Percentiles rank a stretch among this genome's conserved stretches.
phyloP scores from a whole-genome alignment of 2,329 filamentous ascomycete genomes.

The Albifimbria verrucaria region DNA sequence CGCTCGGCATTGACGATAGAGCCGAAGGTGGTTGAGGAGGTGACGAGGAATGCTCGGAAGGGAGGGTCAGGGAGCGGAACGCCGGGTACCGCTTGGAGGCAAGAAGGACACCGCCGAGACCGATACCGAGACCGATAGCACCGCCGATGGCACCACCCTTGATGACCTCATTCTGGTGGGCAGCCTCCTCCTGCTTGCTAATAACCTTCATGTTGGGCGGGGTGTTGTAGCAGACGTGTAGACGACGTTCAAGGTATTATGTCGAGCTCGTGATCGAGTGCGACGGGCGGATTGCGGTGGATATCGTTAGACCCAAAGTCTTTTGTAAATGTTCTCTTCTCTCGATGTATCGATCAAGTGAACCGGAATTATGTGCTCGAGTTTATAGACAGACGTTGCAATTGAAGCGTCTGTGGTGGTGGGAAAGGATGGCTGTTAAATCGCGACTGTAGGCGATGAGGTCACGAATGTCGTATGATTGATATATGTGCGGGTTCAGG shows the following conservation, averaged over 20 bases:
- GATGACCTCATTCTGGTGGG: slow-evolving; percentile 78
- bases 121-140: slow-evolving; percentile 61
- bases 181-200: slow-evolving; percentile 86
- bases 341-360: too few species aligned
- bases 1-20: slow-evolving; percentile 89
- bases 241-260: too few species aligned
- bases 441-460: background rate
- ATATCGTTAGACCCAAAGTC: too few species aligned
- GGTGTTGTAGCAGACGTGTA: too few species aligned
- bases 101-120: slow-evolving; percentile 62
- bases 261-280: too few species aligned
- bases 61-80: slow-evolving; percentile 79
- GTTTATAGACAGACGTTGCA: background rate
- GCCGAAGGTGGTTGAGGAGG: slow-evolving; percentile 76
- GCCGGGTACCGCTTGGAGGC: slow-evolving; percentile 70
- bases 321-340: too few species aligned
- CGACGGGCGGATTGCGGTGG: too few species aligned
- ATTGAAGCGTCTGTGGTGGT: too few species aligned
- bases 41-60: slow-evolving; percentile 86
- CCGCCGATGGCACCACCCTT: slow-evolving; percentile 77
- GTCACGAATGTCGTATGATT: background rate
- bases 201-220: slow-evolving; percentile 77
- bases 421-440: too few species aligned
- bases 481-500: background rate
- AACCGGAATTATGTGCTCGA: too few species aligned